phyloP scores from a whole-genome alignment of 129 eudicot genomes.

The Escallonia rubra region DNA sequence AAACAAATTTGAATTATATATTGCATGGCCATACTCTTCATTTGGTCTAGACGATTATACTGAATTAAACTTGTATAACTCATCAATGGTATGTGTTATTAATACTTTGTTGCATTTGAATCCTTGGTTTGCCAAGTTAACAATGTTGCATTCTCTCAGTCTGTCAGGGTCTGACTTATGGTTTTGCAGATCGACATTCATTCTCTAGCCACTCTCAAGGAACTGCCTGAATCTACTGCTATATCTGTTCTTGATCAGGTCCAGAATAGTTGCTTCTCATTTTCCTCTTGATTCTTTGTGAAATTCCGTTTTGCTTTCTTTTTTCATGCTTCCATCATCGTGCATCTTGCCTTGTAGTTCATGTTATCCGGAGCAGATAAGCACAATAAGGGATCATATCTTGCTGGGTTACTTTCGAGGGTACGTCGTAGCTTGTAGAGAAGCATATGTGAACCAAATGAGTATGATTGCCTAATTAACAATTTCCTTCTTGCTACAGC shows the following conservation, averaged over 20 bases:
- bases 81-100: no score
- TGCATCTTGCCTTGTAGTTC: constrained; percentile 39
- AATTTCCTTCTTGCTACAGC: constrained; percentile 23
- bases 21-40: no score
- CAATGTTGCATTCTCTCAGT: neutral
- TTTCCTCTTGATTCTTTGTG: neutral
- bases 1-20: no score
- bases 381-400: constrained; percentile 67
- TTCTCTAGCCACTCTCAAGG: constrained; percentile 51
- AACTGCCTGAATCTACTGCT: constrained; percentile 69
- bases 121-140: neutral
- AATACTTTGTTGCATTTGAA: no score
- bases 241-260: constrained; percentile 94
- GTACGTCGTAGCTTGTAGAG: constrained; percentile 16
- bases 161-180: neutral
- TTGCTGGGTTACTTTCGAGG: constrained; percentile 52
- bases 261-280: constrained; percentile 3
- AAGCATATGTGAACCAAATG: no score
- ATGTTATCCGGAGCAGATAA: constrained; percentile 76
- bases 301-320: constrained; percentile 1
- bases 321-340: constrained; percentile 8
- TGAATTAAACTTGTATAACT: no score
- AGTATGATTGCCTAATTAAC: neutral
- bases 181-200: constrained; percentile 58
- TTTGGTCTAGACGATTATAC: no score